These are phyloP conservation scores for Epichloe coenophiala DNA, from an alignment of 2,329 filamentous ascomycete genomes.

Conservation along the genomic window DNA sequence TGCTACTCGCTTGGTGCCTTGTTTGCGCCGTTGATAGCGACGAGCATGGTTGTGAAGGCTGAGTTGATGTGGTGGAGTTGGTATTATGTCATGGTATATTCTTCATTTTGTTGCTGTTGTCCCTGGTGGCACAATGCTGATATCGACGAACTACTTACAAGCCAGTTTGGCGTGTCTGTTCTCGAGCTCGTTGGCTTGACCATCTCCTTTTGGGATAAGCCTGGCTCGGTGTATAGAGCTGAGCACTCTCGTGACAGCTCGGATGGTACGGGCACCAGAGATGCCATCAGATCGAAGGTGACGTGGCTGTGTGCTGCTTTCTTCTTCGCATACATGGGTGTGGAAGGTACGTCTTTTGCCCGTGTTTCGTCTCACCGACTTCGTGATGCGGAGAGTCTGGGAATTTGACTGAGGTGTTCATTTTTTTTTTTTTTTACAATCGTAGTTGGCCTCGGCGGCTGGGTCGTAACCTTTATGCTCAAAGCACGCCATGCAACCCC, in stretches of 20 bases:
- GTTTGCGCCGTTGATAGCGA: conserved; percentile 50
- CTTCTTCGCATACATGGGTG: conserved; percentile 59
- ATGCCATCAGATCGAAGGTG: conserved; percentile 31
- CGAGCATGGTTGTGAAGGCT: conserved; percentile 49
- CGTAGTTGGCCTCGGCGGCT: conserved; percentile 53
- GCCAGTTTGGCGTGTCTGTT: conserved; percentile 29
- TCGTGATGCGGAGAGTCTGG: too few species aligned
- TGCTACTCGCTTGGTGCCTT: conserved; percentile 54
- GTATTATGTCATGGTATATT: conserved; percentile 56
- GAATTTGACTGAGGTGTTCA: too few species aligned
- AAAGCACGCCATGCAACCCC: conserved; percentile 50
- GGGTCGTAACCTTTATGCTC: conserved; percentile 73
- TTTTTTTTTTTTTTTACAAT: too few species aligned
- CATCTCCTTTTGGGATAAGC: conserved; percentile 46
- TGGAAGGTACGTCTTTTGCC: conserved; percentile 37
- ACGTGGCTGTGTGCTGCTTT: conserved; percentile 58
- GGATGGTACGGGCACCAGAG: conserved; percentile 19
- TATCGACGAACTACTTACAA: neutral
- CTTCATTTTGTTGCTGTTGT: too few species aligned
- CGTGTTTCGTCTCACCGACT: too few species aligned
- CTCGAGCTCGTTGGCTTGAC: conserved; percentile 41
- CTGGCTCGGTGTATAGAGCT: conserved; percentile 37
- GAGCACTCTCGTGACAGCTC: conserved; percentile 18
- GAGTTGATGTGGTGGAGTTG: conserved; percentile 51
- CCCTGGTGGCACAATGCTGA: neutral